A percentile compares a stretch with the other conserved stretches of the same genome.
Evolutionary conservation across 2,329 filamentous ascomycete species (phyloP).

Genomic region (Monosporascus ibericus): DNA sequence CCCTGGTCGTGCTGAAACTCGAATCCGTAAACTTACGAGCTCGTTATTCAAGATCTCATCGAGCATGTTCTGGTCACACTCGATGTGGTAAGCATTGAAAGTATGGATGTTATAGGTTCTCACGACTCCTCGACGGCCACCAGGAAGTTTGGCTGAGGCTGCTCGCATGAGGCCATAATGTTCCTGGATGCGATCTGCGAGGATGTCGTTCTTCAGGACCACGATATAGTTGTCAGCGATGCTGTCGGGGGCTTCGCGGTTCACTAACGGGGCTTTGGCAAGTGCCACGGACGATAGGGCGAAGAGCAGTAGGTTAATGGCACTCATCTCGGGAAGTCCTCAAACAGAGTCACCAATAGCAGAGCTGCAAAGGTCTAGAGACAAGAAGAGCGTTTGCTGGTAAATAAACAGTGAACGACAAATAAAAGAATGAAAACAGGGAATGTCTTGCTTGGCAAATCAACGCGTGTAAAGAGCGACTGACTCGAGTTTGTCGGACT

Average conservation of each 20-base stretch:
- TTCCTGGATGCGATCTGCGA: conserved; percentile 3
- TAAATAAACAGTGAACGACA: neutral
- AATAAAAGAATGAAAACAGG: neutral
- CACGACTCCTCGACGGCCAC: conserved; percentile 12
- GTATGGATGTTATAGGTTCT: conserved; percentile 15
- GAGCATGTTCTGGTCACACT: conserved; percentile 17
- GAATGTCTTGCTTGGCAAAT: neutral
- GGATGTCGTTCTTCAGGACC: conserved; percentile 14
- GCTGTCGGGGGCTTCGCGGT: conserved; percentile 7
- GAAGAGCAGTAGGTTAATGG: conserved; percentile 4
- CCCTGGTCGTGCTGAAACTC: neutral
- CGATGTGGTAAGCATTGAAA: conserved; percentile 20
- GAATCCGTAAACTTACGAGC: conserved; percentile 7
- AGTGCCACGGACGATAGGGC: conserved; percentile 7
- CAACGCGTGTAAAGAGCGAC: neutral
- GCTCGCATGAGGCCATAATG: conserved; percentile 13
- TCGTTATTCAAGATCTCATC: conserved; percentile 14
- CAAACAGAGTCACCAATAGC: neutral
- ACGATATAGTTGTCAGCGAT: conserved; percentile 21
- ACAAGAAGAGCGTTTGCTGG: neutral
- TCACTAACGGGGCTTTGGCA: conserved; percentile 14
- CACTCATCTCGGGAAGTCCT: conserved; percentile 9
- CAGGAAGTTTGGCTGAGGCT: conserved; percentile 2
- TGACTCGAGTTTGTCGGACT: neutral
- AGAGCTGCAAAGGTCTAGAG: neutral